Base-by-base conservation (phyloP, 805 yeast genomes). In the Yarrowia hollandica region DNA sequence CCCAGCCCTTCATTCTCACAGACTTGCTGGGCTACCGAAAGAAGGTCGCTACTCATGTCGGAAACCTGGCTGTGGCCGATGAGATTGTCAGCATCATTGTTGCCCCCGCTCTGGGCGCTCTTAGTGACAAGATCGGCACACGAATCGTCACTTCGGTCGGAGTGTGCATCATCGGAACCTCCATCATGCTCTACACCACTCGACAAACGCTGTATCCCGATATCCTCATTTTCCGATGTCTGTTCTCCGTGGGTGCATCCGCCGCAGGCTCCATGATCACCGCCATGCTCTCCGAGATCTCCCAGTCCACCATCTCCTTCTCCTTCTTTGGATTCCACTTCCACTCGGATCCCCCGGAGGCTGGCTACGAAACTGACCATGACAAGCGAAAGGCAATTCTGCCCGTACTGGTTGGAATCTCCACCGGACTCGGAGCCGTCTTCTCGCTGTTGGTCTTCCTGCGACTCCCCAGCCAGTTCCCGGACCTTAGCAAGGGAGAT, bases 341-440 rank as follows among this genome's bases (percentile, higher is more conserved):
- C 39, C 63, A 61, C 46, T 65, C 68, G 6, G 35, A 60, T 64
- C 33, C 62, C 64, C 42, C 62, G 48, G 25, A 30, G 22, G 35
- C 59, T 8, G 33, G 38, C 28, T 52, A 35, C 22, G 39, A 35
- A 31, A 10, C 65, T 62, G 63, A 57, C 11, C 63, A 63, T 16
- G 64, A 61, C 21, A 61, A 71, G 35, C 71, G 74, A 44, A 80
- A 77, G 63, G 90, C 89, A 2, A 79, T 77, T 62, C 73, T 77
- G 58, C 78, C 86, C 0, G 85, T 89, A 0, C 66, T 83, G 19
- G 77, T 85, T 39, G 91, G 91, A 1, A 68, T 82, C 14, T 72
- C 79, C 50, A 76, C 86, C 15, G 90, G 90, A 0, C 66, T 82
- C 15, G 90, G 90, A 50, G 90, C 90, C 1, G 77, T 85, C 1